Percentiles rank a stretch among this genome's conserved stretches.
Conservation (phyloP, 768 basidiomycete species). For the Candolleomyces aberdarensis region DNA sequence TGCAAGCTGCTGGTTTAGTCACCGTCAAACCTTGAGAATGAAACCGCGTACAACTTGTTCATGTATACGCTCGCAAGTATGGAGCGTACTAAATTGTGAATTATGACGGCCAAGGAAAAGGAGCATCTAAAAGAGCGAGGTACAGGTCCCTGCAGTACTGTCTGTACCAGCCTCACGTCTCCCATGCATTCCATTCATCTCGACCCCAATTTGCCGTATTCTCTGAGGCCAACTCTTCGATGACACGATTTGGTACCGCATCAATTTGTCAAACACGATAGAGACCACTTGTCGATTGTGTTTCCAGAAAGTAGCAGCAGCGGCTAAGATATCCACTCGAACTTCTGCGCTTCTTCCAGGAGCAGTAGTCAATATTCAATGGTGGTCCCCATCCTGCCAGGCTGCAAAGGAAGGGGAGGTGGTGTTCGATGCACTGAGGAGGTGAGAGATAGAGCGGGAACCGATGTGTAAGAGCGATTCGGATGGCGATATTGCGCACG, state of each 20-base stretch:
- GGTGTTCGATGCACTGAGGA: constrained; percentile 95
- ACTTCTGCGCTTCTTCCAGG: constrained; percentile 46
- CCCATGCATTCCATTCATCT: constrained; percentile 81
- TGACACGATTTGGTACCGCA: constrained; percentile 97
- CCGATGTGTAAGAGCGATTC: constrained; percentile 91
- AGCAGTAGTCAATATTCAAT: constrained; percentile 28
- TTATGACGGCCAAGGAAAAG: constrained; percentile 2
- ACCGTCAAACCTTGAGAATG: constrained; percentile 62
- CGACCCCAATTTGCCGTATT: constrained; percentile 66
- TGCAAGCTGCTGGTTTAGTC: no score
- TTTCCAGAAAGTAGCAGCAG: constrained; percentile 78
- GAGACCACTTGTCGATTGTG: constrained; percentile 81
- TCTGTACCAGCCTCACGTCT: constrained; percentile 89
- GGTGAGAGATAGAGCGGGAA: constrained; percentile 93
- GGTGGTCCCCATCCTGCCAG: constrained; percentile 50
- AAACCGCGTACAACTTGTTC: constrained; percentile 65
- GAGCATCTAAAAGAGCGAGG: constrained; percentile 18
- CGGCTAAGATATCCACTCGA: constrained; percentile 67
- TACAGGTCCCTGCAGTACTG: constrained; percentile 84
- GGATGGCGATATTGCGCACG: constrained; percentile 76
- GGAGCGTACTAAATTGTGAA: constrained; percentile 61
- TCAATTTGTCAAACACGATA: constrained; percentile 95
- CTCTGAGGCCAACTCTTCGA: constrained; percentile 68
- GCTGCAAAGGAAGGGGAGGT: constrained; percentile 75
- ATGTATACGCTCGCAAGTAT: constrained; percentile 72